Evolutionary conservation across 1,139 yeast species (phyloP).

Genomic region (Pichia sp.): DNA sequence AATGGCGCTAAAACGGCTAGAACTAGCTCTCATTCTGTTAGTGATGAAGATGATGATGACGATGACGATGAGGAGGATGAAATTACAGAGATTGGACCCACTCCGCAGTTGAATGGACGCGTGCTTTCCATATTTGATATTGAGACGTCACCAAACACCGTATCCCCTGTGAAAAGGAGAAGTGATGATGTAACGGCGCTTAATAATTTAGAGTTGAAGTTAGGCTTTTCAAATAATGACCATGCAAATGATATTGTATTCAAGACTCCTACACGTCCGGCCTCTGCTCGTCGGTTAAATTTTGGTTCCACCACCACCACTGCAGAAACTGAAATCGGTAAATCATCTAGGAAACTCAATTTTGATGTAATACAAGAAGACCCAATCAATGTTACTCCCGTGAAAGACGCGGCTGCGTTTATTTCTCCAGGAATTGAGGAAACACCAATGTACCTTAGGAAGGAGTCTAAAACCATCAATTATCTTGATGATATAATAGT

Average conservation of each 20-base stretch:
- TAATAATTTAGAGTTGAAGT: background rate
- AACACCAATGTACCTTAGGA: slow-evolving; percentile 16
- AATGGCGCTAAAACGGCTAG: background rate
- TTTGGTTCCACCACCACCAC: background rate
- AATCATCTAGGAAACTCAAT: slow-evolving; percentile 3
- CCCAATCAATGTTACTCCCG: slow-evolving; percentile 4
- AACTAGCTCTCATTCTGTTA: background rate
- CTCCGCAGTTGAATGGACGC: slow-evolving; percentile 68
- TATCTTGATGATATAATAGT: slow-evolving; percentile 9
- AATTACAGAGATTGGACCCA: slow-evolving; percentile 53
- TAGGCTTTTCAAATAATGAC: slow-evolving; percentile 4
- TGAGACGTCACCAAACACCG: slow-evolving; percentile 21
- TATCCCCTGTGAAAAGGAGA: slow-evolving; percentile 25
- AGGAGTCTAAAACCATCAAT: slow-evolving; percentile 3
- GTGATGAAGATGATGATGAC: slow-evolving; percentile 1
- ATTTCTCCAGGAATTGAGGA: slow-evolving; percentile 6
- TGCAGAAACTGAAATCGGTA: background rate
- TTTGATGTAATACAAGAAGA: too few relatives aligned
- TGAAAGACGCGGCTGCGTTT: background rate
- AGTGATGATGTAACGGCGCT: background rate
- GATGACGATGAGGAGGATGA: slow-evolving; percentile 1
- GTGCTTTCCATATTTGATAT: slow-evolving; percentile 62
- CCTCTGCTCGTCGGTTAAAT: background rate
- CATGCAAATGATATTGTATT: slow-evolving; percentile 19
- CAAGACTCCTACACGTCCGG: slow-evolving; percentile 30